Conservation (phyloP, 2,329 filamentous ascomycete species). For the Pseudogymnoascus sp. region DNA sequence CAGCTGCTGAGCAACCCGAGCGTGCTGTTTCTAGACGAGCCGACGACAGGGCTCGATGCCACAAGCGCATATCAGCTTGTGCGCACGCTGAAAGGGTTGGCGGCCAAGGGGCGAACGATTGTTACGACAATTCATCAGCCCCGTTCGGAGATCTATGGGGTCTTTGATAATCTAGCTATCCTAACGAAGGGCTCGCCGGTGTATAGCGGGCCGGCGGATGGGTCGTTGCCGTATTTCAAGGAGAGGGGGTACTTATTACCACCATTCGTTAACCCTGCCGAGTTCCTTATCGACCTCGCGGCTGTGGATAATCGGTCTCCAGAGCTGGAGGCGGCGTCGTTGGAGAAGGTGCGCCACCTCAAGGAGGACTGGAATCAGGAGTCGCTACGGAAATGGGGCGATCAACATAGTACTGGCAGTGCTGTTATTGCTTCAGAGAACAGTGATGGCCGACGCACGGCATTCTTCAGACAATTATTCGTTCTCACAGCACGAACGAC, state of each 20-base stretch:
- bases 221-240: conserved; percentile 57
- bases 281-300: conserved; percentile 66
- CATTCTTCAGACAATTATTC: conserved; percentile 51
- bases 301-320: conserved; percentile 64
- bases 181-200: conserved; percentile 59
- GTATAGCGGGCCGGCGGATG: conserved; percentile 52
- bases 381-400: conserved; percentile 15
- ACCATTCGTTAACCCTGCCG: conserved; percentile 68
- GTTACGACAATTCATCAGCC: conserved; percentile 72
- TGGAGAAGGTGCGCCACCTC: conserved; percentile 50
- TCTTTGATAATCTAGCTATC: conserved; percentile 65
- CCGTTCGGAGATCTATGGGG: conserved; percentile 68
- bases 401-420: conserved; percentile 10
- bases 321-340: conserved; percentile 53
- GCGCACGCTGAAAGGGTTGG: conserved; percentile 58
- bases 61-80: conserved; percentile 69
- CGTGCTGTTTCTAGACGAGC: conserved; percentile 69
- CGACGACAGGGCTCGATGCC: conserved; percentile 69
- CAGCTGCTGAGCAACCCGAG: conserved; percentile 73
- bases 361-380: conserved; percentile 50
- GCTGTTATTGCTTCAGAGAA: neutral
- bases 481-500: conserved; percentile 63
- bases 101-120: conserved; percentile 59
- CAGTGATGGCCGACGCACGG: conserved; percentile 33
- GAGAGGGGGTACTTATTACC: conserved; percentile 52